A percentile compares a stretch with the other conserved stretches of the same genome.
Conservation (phyloP, 1,284 basidiomycete species). For the Stygiomarasmius scandens region DNA sequence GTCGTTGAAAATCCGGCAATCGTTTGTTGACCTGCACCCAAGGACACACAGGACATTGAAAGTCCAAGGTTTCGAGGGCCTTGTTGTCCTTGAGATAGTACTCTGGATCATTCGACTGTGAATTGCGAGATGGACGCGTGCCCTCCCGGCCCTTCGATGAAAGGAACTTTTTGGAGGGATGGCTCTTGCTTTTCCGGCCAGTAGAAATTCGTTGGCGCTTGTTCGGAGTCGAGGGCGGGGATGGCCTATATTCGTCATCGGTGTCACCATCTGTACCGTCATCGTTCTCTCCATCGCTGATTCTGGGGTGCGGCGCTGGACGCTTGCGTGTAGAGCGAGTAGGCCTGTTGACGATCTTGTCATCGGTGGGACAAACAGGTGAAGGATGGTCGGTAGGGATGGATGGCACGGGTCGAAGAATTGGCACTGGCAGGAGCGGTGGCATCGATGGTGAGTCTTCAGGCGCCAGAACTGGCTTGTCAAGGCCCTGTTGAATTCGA, state of each 20-base stretch:
- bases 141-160: constrained; percentile 32
- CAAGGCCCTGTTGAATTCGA: neutral
- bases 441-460: neutral
- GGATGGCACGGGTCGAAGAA: neutral
- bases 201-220: constrained; percentile 21
- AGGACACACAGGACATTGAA: constrained; percentile 34
- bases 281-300: constrained; percentile 31
- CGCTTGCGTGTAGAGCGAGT: neutral
- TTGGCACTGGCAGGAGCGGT: neutral
- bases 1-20: constrained; percentile 55
- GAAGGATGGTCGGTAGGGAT: neutral
- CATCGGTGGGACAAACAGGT: neutral
- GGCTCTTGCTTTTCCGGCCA: constrained; percentile 5
- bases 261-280: constrained; percentile 21
- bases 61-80: constrained; percentile 21
- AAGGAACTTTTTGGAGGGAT: neutral
- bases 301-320: constrained; percentile 11
- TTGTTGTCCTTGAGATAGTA: constrained; percentile 17
- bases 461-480: neutral
- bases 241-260: constrained; percentile 39
- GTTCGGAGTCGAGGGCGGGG: constrained; percentile 14
- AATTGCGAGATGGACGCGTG: constrained; percentile 42
- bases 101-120: constrained; percentile 28
- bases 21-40: constrained; percentile 43
- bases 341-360: neutral